Conservation (phyloP, 495 filamentous ascomycete species). For the Hyaloscypha bicolor region DNA sequence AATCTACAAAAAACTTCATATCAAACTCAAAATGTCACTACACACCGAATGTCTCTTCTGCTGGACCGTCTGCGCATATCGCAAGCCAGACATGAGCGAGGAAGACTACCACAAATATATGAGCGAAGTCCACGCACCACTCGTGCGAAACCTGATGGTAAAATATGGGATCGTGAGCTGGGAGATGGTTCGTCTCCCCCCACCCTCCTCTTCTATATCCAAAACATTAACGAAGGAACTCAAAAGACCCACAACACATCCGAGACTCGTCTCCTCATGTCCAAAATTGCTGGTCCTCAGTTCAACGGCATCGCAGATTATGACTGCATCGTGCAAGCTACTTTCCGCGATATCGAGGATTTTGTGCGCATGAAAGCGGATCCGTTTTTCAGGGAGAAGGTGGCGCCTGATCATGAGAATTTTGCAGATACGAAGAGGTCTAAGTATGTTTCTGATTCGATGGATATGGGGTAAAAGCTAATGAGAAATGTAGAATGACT, state of each 20-base stretch:
- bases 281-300: constrained; percentile 41
- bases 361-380: constrained; percentile 42
- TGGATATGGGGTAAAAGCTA: too few relatives aligned
- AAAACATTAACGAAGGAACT: too few relatives aligned
- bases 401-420: constrained; percentile 46
- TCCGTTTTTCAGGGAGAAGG: constrained; percentile 42
- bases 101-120: constrained; percentile 51
- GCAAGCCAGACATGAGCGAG: constrained; percentile 51
- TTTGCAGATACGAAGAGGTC: constrained; percentile 46
- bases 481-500: too few relatives aligned
- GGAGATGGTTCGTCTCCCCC: constrained; percentile 33
- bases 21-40: too few relatives aligned
- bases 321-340: constrained; percentile 48
- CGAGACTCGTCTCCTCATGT: constrained; percentile 41
- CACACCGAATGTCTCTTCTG: constrained; percentile 28
- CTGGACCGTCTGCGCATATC: constrained; percentile 52
- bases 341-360: constrained; percentile 43
- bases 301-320: constrained; percentile 42
- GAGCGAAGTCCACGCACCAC: constrained; percentile 44
- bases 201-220: too few relatives aligned
- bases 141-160: constrained; percentile 47
- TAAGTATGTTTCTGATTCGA: not conserved
- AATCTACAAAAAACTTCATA: too few relatives aligned
- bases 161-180: constrained; percentile 47
- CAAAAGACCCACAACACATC: constrained; percentile 43